Conservation (phyloP, 768 basidiomycete species). For the Termitomyces sp. region DNA sequence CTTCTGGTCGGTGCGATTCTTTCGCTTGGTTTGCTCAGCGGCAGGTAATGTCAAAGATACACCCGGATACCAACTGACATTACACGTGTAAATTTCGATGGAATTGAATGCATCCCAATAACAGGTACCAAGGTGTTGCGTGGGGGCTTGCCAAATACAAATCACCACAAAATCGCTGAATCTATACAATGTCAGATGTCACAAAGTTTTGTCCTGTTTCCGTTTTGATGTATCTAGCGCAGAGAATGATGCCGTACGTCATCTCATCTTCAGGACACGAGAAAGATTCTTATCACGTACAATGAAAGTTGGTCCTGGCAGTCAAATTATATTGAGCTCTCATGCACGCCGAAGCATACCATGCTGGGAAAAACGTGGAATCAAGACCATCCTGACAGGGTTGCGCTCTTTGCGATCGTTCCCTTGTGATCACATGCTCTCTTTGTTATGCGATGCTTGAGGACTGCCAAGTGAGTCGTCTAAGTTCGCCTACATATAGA, state of each 20-base stretch:
- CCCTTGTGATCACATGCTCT: not conserved
- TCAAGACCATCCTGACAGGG: not conserved
- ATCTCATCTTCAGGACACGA: not conserved
- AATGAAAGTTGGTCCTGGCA: not conserved
- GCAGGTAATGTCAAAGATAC: not conserved
- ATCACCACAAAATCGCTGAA: not conserved
- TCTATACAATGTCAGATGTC: not conserved
- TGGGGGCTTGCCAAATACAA: not conserved
- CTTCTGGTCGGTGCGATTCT: not conserved
- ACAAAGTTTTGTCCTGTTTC: not conserved
- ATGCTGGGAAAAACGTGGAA: too few relatives aligned
- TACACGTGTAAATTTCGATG: not conserved
- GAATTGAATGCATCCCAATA: too few relatives aligned
- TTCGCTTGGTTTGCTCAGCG: not conserved
- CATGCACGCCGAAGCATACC: not conserved
- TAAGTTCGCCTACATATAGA: too few relatives aligned
- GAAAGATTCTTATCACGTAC: not conserved
- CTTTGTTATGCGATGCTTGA: not conserved
- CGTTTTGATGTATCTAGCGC: not conserved
- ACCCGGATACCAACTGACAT: not conserved
- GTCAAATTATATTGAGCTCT: not conserved
- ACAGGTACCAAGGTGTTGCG: too few relatives aligned
- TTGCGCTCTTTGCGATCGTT: not conserved
- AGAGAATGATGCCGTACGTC: not conserved
- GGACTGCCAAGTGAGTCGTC: not conserved